phyloP scores from a whole-genome alignment of 345 rosid genomes.

The Tarenaya hassleriana region DNA sequence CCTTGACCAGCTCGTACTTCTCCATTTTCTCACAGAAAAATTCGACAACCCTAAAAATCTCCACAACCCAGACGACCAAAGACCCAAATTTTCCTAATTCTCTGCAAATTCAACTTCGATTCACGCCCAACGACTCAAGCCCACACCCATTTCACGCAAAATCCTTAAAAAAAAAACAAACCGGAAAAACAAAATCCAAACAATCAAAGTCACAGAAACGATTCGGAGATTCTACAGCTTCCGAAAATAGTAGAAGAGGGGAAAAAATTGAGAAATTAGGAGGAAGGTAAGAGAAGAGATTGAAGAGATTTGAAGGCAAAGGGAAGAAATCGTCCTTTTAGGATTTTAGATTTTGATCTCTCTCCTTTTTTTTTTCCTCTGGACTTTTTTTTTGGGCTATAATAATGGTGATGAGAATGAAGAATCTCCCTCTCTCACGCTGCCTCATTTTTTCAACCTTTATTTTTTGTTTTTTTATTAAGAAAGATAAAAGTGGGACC shows the following conservation, averaged over 20 bases:
- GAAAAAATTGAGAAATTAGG: slow-evolving; percentile 15
- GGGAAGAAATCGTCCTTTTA: slow-evolving; percentile 24
- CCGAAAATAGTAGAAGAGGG: background rate
- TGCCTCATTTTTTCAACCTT: background rate
- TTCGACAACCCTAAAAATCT: slow-evolving; percentile 13
- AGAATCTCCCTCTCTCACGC: slow-evolving; percentile 21
- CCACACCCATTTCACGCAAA: slow-evolving; percentile 13
- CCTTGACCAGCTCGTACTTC: slow-evolving; percentile 76
- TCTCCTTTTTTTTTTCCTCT: slow-evolving; percentile 2
- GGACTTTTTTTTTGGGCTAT: background rate
- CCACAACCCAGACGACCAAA: background rate
- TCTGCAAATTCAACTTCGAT: slow-evolving; percentile 6
- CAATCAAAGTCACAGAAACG: slow-evolving; percentile 12
- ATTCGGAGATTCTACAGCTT: slow-evolving; percentile 25
- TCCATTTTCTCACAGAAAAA: slow-evolving; percentile 44
- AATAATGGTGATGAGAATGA: slow-evolving; percentile 17
- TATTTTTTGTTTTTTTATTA: background rate
- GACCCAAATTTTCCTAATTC: background rate
- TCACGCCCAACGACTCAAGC: slow-evolving; percentile 16
- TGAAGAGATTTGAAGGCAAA: slow-evolving; percentile 26
- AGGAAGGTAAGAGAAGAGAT: slow-evolving; percentile 16
- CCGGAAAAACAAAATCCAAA: slow-evolving; percentile 20
- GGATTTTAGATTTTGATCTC: no score
- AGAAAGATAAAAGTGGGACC: slow-evolving; percentile 19
- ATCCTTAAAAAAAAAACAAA: slow-evolving; percentile 4